A percentile compares a stretch with the other conserved stretches of the same genome.
phyloP scores from a whole-genome alignment of 768 basidiomycete species.

The Leccinum aurantiacum region DNA sequence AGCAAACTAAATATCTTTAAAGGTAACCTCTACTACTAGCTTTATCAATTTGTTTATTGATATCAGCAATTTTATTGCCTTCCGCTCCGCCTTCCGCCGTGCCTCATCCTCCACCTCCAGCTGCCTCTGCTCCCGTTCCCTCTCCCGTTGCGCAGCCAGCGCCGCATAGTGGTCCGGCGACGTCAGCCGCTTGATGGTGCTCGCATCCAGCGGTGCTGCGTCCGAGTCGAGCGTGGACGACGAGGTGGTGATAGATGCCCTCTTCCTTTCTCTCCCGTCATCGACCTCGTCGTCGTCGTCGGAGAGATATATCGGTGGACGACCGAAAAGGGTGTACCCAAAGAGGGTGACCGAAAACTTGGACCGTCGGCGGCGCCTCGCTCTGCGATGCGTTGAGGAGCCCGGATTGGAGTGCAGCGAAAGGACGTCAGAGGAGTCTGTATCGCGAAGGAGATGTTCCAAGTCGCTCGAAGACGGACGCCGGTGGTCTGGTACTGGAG shows the following conservation, averaged over 20 bases:
- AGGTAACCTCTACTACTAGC: too few relatives aligned
- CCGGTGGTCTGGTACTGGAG: conserved; percentile 14
- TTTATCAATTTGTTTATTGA: too few relatives aligned
- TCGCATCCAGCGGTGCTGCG: conserved; percentile 61
- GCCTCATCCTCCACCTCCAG: conserved; percentile 41
- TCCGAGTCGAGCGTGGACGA: conserved; percentile 65
- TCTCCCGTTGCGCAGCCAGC: conserved; percentile 30
- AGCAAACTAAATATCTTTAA: too few relatives aligned
- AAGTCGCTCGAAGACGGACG: conserved; percentile 42
- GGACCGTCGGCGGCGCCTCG: conserved; percentile 33
- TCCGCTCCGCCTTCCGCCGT: conserved; percentile 47
- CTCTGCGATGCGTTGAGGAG: conserved; percentile 27
- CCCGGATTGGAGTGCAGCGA: conserved; percentile 68
- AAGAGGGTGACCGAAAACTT: conserved; percentile 54
- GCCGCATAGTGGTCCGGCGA: conserved; percentile 37
- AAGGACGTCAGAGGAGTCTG: conserved; percentile 53
- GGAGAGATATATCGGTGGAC: conserved; percentile 56
- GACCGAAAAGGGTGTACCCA: conserved; percentile 69
- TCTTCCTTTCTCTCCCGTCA: conserved; percentile 24
- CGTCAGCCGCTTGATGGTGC: conserved; percentile 53
- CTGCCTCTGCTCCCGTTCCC: conserved; percentile 23
- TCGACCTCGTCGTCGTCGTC: conserved; percentile 45
- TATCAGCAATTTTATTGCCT: too few relatives aligned
- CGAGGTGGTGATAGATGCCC: conserved; percentile 25
- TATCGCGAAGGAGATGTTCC: conserved; percentile 49